A percentile compares a stretch with the other conserved stretches of the same genome.
These are phyloP conservation scores for Termitomyces sp. DNA, from an alignment of 768 basidiomycete species.

Conservation along the genomic window DNA sequence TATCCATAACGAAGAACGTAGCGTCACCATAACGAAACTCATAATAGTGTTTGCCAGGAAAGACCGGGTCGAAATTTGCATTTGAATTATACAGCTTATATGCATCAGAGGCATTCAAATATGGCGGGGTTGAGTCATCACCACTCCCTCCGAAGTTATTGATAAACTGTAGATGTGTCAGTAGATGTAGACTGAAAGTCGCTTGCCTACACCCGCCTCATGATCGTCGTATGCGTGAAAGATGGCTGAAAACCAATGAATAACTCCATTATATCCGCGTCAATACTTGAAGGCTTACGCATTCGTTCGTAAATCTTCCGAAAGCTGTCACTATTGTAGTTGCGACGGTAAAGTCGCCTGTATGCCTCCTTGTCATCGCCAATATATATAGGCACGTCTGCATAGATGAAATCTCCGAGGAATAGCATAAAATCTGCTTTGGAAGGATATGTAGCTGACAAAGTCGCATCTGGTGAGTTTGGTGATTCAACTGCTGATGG, in stretches of 20 bases:
- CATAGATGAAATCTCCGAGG: slow-evolving; percentile 74
- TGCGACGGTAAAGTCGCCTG: slow-evolving; percentile 59
- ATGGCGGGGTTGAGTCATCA: slow-evolving; percentile 49
- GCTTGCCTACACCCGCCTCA: slow-evolving; percentile 33
- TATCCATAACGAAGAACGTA: slow-evolving; percentile 74
- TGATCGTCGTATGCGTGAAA: slow-evolving; percentile 73
- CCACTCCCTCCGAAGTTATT: slow-evolving; percentile 63
- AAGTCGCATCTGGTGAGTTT: slow-evolving; percentile 4
- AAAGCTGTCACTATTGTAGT: slow-evolving; percentile 61
- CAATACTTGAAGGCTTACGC: slow-evolving; percentile 38
- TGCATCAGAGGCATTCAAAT: slow-evolving; percentile 51
- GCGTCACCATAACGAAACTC: slow-evolving; percentile 62
- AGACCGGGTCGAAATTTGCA: slow-evolving; percentile 53
- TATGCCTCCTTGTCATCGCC: slow-evolving; percentile 58
- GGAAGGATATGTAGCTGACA: not conserved
- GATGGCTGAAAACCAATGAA: slow-evolving; percentile 50
- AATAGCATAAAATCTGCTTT: slow-evolving; percentile 60
- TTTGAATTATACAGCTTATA: slow-evolving; percentile 59
- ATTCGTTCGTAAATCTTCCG: slow-evolving; percentile 62
- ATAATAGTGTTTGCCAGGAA: slow-evolving; percentile 45
- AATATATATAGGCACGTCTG: slow-evolving; percentile 61
- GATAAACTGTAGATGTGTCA: slow-evolving; percentile 35
- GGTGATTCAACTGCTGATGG: slow-evolving; percentile 13
- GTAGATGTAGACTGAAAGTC: not conserved
- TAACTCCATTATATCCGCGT: not conserved